Conservation (phyloP, 495 filamentous ascomycete genomes). For the Xeromyces bisporus region DNA sequence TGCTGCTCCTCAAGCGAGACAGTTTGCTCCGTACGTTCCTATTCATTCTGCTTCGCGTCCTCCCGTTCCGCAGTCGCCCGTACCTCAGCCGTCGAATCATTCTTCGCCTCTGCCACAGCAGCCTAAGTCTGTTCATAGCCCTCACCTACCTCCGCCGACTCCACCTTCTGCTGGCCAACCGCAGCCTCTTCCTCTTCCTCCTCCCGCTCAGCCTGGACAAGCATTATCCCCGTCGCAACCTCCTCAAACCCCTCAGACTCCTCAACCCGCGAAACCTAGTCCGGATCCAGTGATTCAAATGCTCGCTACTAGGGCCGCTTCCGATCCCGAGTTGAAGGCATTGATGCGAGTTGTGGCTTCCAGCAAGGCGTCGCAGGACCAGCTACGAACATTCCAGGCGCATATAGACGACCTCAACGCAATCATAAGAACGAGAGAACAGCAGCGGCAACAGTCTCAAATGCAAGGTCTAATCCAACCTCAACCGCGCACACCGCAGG, state of each 20-base stretch:
- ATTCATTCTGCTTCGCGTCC: conserved; percentile 8
- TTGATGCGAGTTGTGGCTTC: conserved; percentile 91
- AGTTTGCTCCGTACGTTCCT: not conserved
- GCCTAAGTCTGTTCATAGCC: not conserved
- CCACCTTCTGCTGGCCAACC: no score
- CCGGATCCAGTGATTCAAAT: conserved; percentile 93
- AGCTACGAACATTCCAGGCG: conserved; percentile 74
- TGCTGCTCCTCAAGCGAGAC: conserved; percentile 13
- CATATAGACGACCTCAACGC: conserved; percentile 83
- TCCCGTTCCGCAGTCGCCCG: conserved; percentile 8
- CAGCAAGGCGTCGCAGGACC: conserved; percentile 60
- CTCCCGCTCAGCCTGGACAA: conserved; percentile 16
- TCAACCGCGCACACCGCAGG: conserved; percentile 5
- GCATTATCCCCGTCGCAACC: conserved; percentile 12
- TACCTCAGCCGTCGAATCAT: conserved; percentile 8
- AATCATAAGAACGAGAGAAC: conserved; percentile 33
- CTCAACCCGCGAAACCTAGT: conserved; percentile 33
- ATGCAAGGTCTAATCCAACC: conserved; percentile 3
- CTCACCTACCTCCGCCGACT: conserved; percentile 4
- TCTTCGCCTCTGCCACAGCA: conserved; percentile 11
- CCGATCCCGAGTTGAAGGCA: conserved; percentile 76
- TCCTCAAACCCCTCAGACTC: conserved; percentile 15
- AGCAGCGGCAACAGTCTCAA: conserved; percentile 18
- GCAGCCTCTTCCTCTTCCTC: no score
- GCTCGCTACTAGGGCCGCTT: conserved; percentile 70